Conservation (phyloP, 2,329 filamentous ascomycete species). For the Diaporthe longicolla region DNA sequence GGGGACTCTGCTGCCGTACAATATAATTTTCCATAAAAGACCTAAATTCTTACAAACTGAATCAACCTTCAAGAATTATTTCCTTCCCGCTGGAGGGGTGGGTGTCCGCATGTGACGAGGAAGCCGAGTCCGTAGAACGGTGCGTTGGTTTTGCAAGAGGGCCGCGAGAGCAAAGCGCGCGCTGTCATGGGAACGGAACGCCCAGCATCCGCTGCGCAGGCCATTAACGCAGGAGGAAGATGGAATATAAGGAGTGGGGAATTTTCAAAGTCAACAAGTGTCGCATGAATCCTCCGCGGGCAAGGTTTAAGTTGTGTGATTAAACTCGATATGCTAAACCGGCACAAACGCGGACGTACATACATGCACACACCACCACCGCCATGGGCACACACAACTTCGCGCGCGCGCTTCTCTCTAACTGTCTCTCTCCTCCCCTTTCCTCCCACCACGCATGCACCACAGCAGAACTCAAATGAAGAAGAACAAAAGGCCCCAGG, state of each 20-base stretch:
- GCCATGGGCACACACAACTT: neutral
- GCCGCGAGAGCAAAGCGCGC: neutral
- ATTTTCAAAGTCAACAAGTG: neutral
- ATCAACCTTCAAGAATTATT: no score
- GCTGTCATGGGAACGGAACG: neutral
- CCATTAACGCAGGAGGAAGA: neutral
- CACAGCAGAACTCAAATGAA: constrained; percentile 18
- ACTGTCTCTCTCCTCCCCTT: neutral
- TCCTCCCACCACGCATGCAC: neutral
- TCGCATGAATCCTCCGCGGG: constrained; percentile 22
- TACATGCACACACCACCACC: no score
- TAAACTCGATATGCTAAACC: constrained; percentile 28
- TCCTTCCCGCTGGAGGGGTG: no score
- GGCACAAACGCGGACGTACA: neutral
- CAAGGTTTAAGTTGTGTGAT: constrained; percentile 18
- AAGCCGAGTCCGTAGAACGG: no score
- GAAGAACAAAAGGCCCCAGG: neutral
- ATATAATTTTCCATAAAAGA: no score
- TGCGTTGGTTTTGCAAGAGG: no score
- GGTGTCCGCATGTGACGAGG: no score
- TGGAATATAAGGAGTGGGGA: neutral
- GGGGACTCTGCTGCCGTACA: no score
- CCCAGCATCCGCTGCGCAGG: neutral
- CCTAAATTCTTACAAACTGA: no score
- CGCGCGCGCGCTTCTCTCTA: neutral